These are phyloP conservation scores for Aspergillus hiratsukae DNA, from an alignment of 2,329 filamentous ascomycete species.

Conservation along the genomic window DNA sequence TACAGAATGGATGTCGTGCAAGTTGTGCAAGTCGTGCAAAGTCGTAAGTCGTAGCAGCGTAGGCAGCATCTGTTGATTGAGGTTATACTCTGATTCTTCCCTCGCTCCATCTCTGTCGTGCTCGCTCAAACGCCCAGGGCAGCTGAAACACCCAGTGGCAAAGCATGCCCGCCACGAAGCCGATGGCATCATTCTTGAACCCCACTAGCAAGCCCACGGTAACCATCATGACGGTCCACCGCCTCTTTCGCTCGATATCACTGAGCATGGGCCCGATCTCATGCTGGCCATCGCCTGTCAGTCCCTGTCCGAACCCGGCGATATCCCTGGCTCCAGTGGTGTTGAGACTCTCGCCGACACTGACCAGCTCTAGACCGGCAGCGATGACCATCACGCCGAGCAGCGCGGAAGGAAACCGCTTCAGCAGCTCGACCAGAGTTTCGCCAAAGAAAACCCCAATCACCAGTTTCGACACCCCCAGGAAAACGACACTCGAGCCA, in stretches of 20 bases:
- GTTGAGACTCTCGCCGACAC: constrained; percentile 79
- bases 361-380: constrained; percentile 79
- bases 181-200: constrained; percentile 85
- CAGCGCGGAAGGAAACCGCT: constrained; percentile 68
- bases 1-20: neutral
- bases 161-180: constrained; percentile 75
- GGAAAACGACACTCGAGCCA: constrained; percentile 73
- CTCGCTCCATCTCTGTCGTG: constrained; percentile 22
- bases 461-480: constrained; percentile 70
- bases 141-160: constrained; percentile 66
- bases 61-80: neutral
- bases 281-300: constrained; percentile 34
- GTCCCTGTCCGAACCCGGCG: constrained; percentile 30
- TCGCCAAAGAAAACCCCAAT: constrained; percentile 73
- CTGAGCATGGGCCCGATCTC: constrained; percentile 41
- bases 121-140: constrained; percentile 25
- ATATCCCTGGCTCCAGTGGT: constrained; percentile 62
- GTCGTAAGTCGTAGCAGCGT: neutral
- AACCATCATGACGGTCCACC: constrained; percentile 87
- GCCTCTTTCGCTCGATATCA: constrained; percentile 65
- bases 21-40: neutral
- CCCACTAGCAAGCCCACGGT: constrained; percentile 78
- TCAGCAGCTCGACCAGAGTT: constrained; percentile 66
- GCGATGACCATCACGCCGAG: constrained; percentile 87
- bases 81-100: constrained; percentile 26